phyloP scores from a whole-genome alignment of 2,329 filamentous ascomycete species.

The Rhynchosporium agropyri region DNA sequence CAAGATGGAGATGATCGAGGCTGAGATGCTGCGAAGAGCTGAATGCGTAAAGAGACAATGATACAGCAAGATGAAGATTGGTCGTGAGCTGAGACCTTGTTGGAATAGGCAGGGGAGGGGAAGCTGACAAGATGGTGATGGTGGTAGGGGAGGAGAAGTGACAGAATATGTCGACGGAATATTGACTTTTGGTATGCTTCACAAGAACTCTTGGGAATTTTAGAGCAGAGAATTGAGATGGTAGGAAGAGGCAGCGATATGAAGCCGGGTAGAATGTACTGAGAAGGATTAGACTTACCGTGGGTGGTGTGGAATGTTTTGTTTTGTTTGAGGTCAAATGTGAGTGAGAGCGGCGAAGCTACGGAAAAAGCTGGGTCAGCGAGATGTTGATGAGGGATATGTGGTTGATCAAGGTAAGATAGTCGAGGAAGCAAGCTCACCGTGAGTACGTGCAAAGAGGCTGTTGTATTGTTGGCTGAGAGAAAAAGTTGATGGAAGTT shows the following conservation, averaged over 20 bases:
- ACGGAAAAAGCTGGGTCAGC: constrained; percentile 5
- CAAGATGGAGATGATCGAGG: constrained; percentile 13
- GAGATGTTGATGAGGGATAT: constrained; percentile 5
- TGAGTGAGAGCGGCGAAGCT: constrained; percentile 8
- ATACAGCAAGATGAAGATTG: not conserved
- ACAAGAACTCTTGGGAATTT: not conserved
- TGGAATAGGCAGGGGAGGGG: not conserved
- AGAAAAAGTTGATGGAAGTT: constrained; percentile 11
- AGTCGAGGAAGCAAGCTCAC: constrained; percentile 1
- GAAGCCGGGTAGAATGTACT: not conserved
- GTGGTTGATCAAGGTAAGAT: not conserved
- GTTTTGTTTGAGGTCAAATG: constrained; percentile 1
- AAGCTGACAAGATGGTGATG: not conserved
- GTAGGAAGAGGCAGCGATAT: not conserved
- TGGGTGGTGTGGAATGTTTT: constrained; percentile 5
- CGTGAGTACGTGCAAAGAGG: not conserved
- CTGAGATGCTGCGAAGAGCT: constrained; percentile 1
- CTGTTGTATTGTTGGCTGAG: not conserved
- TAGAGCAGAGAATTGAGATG: not conserved
- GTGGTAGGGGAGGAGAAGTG: not conserved
- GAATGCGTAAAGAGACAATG: constrained; percentile 8
- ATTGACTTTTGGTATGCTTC: not conserved
- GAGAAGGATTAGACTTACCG: constrained; percentile 10
- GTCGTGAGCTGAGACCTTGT: not conserved
- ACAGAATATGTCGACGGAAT: not conserved